Percentiles rank a stretch among this genome's conserved stretches.
These are phyloP conservation scores for Rhodosporidiobolus odoratus DNA, from an alignment of 768 basidiomycete species.

Conservation along the genomic window DNA sequence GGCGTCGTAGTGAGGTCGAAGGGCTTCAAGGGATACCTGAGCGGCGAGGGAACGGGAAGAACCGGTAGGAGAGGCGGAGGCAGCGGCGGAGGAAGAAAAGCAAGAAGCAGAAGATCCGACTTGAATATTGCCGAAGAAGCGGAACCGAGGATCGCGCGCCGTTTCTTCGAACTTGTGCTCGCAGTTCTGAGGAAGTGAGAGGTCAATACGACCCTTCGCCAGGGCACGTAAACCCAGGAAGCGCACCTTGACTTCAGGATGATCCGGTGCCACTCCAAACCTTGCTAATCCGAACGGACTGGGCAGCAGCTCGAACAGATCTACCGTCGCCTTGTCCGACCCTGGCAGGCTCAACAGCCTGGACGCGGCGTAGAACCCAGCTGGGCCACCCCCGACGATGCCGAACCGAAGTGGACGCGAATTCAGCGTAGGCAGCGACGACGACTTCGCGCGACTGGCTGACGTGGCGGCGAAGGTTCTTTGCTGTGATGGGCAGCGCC, in stretches of 20 bases:
- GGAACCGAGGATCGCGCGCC: slow-evolving; percentile 71
- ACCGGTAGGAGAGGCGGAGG: slow-evolving; percentile 53
- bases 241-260: slow-evolving; percentile 90
- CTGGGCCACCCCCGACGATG: slow-evolving; percentile 87
- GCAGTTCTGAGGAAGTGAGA: slow-evolving; percentile 64
- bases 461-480: not conserved
- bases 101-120: slow-evolving; percentile 38
- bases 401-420: slow-evolving; percentile 53
- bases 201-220: slow-evolving; percentile 11
- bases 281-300: slow-evolving; percentile 90
- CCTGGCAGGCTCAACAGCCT: slow-evolving; percentile 56
- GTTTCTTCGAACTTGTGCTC: slow-evolving; percentile 86
- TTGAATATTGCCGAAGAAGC: slow-evolving; percentile 82
- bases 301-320: slow-evolving; percentile 88
- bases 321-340: slow-evolving; percentile 55
- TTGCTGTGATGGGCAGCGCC: not conserved
- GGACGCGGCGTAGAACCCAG: slow-evolving; percentile 91
- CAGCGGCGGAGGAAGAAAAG: slow-evolving; percentile 51
- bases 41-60: slow-evolving; percentile 45
- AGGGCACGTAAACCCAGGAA: not conserved
- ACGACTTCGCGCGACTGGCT: not conserved
- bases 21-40: slow-evolving; percentile 57
- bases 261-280: slow-evolving; percentile 96
- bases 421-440: not conserved
- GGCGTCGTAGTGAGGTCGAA: slow-evolving; percentile 73